Evolutionary conservation across 2,329 filamentous ascomycete genomes (phyloP).

Genomic region (Penicillium sp.): DNA sequence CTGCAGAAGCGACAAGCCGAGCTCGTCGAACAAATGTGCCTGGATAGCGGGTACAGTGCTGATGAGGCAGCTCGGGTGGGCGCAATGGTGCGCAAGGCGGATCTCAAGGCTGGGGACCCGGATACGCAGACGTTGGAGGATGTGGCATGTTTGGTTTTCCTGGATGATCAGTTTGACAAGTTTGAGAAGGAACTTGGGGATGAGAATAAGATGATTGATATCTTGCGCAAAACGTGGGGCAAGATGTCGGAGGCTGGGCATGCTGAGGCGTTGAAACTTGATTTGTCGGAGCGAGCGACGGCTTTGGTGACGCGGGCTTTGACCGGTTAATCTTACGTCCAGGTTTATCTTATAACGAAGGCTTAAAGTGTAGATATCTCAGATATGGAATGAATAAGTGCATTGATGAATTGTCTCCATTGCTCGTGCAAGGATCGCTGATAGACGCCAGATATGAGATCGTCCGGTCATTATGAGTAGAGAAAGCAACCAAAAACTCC

Average conservation of each 20-base stretch:
- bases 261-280: slow-evolving; percentile 64
- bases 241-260: slow-evolving; percentile 68
- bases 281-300: slow-evolving; percentile 62
- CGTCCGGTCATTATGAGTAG: not conserved
- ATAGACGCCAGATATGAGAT: not conserved
- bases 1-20: slow-evolving; percentile 71
- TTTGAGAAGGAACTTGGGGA: slow-evolving; percentile 69
- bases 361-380: not conserved
- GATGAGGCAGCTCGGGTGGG: slow-evolving; percentile 63
- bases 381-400: not conserved
- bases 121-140: slow-evolving; percentile 75
- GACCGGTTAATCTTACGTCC: slow-evolving; percentile 27
- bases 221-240: slow-evolving; percentile 70
- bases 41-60: slow-evolving; percentile 49
- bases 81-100: slow-evolving; percentile 75
- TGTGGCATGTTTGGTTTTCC: slow-evolving; percentile 80
- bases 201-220: slow-evolving; percentile 72
- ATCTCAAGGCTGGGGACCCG: slow-evolving; percentile 53
- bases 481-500: slow-evolving; percentile 1
- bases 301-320: slow-evolving; percentile 64
- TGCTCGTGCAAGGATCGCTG: not conserved
- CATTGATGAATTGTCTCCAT: not conserved
- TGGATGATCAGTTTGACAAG: slow-evolving; percentile 81
- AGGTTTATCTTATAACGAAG: not conserved
- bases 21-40: slow-evolving; percentile 56